A percentile compares a stretch with the other conserved stretches of the same genome.
These are phyloP conservation scores for Bruguiera hainesii DNA, from an alignment of 441 rosid genomes.

Conservation along the genomic window DNA sequence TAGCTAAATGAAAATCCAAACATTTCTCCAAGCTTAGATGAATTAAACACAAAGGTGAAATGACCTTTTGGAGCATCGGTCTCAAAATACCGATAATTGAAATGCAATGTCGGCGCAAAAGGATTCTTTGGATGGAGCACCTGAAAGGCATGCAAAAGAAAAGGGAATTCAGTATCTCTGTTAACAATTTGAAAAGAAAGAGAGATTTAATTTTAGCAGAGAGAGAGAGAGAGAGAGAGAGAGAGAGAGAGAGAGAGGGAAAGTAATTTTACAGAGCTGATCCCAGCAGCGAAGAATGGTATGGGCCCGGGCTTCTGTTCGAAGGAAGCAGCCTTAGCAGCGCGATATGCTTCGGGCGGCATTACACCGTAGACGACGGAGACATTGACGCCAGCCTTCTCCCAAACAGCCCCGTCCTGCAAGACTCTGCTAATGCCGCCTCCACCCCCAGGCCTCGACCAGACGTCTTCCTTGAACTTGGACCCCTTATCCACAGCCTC, in stretches of 20 bases:
- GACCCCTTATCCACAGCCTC: constrained; percentile 58
- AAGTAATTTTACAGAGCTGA: constrained; percentile 65
- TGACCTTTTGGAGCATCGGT: constrained; percentile 92
- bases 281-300: constrained; percentile 94
- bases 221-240: too few species aligned
- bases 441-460: constrained; percentile 97
- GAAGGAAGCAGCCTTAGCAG: constrained; percentile 67
- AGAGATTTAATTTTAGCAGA: background rate
- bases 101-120: constrained; percentile 92
- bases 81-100: constrained; percentile 93
- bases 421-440: constrained; percentile 94
- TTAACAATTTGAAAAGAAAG: background rate
- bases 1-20: background rate
- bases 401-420: constrained; percentile 89
- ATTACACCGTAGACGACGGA: constrained; percentile 92
- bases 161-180: background rate
- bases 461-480: constrained; percentile 92
- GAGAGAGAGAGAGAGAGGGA: too few species aligned
- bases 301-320: constrained; percentile 83
- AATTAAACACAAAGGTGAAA: background rate
- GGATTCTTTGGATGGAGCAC: constrained; percentile 98
- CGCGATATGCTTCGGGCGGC: constrained; percentile 99
- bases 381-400: constrained; percentile 97
- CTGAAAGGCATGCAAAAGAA: constrained; percentile 28
- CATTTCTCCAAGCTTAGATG: background rate